phyloP scores from a whole-genome alignment of 202 grass and related monocot genomes.

The Bolboschoenoplectus hybrid region DNA sequence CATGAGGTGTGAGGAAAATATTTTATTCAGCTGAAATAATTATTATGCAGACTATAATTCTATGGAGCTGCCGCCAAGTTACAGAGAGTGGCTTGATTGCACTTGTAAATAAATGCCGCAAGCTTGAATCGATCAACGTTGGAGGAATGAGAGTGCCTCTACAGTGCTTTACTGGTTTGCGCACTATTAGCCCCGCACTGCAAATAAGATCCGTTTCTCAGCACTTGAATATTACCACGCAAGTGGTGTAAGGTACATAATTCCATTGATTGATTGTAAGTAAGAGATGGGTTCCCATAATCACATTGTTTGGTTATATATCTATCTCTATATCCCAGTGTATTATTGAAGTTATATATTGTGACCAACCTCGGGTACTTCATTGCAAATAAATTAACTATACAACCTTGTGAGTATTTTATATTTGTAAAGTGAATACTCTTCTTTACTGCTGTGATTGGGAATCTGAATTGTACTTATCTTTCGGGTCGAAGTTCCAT shows the following conservation, averaged over 20 bases:
- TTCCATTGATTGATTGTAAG: conserved; percentile 2
- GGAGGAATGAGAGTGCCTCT: conserved; percentile 74
- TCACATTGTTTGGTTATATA: neutral
- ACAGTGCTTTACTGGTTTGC: conserved; percentile 65
- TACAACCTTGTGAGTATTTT: neutral
- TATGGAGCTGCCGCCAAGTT: conserved; percentile 94
- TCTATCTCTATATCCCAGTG: neutral
- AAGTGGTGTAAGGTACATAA: conserved; percentile 43
- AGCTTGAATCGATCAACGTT: conserved; percentile 83
- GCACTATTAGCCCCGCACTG: conserved; percentile 68
- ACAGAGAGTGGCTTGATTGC: conserved; percentile 67
- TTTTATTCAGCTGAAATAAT: conserved; percentile 18
- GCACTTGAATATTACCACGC: conserved; percentile 52
- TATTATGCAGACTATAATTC: conserved; percentile 61
- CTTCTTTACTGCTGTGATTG: neutral
- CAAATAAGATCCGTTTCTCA: conserved; percentile 66
- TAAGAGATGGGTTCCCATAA: conserved; percentile 5
- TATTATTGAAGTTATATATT: neutral
- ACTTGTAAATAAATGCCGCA: conserved; percentile 65
- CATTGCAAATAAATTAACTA: conserved; percentile 10
- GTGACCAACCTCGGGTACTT: neutral
- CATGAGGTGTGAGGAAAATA: neutral
- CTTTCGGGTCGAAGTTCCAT: no score
- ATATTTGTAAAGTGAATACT: neutral
- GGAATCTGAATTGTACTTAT: no score